These are phyloP conservation scores for Neurospora sp. DNA, from an alignment of 495 filamentous ascomycete species.

Conservation along the genomic window DNA sequence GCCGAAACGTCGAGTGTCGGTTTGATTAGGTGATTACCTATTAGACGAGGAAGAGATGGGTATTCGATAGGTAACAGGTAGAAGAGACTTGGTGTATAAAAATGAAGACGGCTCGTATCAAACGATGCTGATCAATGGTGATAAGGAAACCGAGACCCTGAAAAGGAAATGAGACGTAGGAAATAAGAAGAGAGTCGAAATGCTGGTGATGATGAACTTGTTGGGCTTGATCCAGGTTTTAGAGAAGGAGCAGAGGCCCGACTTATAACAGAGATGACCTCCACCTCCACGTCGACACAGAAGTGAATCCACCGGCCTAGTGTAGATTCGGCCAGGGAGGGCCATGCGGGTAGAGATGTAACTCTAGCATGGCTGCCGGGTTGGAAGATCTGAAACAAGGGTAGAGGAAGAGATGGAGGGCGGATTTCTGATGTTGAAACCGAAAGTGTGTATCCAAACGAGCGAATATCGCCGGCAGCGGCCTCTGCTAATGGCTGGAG, in stretches of 20 bases:
- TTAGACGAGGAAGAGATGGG: constrained; percentile 6
- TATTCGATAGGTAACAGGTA: not conserved
- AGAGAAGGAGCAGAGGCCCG: not conserved
- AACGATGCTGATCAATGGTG: constrained; percentile 21
- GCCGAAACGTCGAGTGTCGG: constrained; percentile 6
- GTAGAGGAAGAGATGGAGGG: constrained; percentile 17
- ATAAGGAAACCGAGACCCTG: not conserved
- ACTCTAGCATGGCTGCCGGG: constrained; percentile 6
- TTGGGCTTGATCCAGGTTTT: not conserved
- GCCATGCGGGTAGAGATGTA: constrained; percentile 8
- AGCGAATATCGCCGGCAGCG: constrained; percentile 26
- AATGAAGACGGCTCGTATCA: constrained; percentile 29
- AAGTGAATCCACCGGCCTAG: not conserved
- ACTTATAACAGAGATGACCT: constrained; percentile 17
- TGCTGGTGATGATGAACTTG: not conserved
- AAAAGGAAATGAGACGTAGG: not conserved
- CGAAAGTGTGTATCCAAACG: constrained; percentile 37
- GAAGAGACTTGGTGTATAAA: not conserved
- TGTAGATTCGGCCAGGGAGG: not conserved
- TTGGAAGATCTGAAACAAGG: constrained; percentile 35
- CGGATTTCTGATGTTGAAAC: constrained; percentile 36
- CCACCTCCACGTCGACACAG: not conserved
- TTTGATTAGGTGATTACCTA: constrained; percentile 14
- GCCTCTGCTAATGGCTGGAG: constrained; percentile 38
- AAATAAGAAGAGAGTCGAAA: not conserved